Evolutionary conservation across 257 asterid genomes (phyloP).

Genomic region (Apocynum venetum): DNA sequence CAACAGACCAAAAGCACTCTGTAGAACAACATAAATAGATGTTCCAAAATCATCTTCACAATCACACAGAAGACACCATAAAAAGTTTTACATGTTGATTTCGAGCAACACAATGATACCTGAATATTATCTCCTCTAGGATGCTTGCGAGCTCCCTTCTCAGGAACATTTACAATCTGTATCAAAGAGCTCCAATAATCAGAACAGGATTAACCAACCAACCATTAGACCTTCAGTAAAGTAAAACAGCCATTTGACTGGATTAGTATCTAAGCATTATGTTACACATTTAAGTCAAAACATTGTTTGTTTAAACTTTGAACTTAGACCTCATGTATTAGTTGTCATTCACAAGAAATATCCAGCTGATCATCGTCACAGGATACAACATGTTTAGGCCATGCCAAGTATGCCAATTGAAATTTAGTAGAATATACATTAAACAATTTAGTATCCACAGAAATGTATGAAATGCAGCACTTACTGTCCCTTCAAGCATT

Average conservation of each 20-base stretch:
- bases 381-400: background rate
- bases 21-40: background rate
- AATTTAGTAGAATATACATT: background rate
- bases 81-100: background rate
- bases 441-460: slow-evolving; percentile 6
- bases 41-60: background rate
- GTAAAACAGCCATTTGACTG: background rate
- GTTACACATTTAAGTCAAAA: background rate
- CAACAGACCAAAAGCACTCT: background rate
- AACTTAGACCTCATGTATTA: background rate
- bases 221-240: background rate
- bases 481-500: slow-evolving; percentile 99
- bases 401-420: background rate
- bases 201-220: slow-evolving; percentile 7
- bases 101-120: slow-evolving; percentile 37
- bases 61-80: background rate
- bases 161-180: slow-evolving; percentile 98
- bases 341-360: background rate
- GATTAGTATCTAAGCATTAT: background rate
- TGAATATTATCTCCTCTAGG: slow-evolving; percentile 99
- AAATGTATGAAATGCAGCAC: slow-evolving; percentile 26
- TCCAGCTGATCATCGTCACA: background rate
- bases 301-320: background rate
- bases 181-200: slow-evolving; percentile 21
- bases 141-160: slow-evolving; percentile 98